Percentiles rank a stretch among this genome's conserved stretches.
These are phyloP conservation scores for Quercus phellos DNA, from an alignment of 331 rosid species.

Conservation along the genomic window DNA sequence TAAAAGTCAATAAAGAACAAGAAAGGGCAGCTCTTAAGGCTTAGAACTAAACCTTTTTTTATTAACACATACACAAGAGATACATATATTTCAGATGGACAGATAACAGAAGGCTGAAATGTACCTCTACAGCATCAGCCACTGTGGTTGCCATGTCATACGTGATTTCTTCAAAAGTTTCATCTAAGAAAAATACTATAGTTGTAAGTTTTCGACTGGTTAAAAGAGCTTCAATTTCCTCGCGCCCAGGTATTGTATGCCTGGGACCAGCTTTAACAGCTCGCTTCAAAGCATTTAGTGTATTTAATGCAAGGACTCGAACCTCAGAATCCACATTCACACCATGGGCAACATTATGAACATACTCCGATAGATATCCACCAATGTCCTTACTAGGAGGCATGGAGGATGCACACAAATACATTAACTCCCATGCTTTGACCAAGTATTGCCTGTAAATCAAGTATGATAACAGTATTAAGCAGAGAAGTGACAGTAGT, in stretches of 20 bases:
- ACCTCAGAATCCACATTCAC: constrained; percentile 63
- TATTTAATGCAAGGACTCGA: constrained; percentile 62
- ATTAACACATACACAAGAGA: constrained; percentile 1
- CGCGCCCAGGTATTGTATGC: constrained; percentile 77
- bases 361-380: constrained; percentile 79
- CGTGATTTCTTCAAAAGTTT: constrained; percentile 90
- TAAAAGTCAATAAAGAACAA: not conserved
- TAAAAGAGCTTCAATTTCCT: constrained; percentile 87
- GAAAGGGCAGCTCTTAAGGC: not conserved
- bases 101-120: constrained; percentile 14
- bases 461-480: constrained; percentile 11
- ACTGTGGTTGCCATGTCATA: constrained; percentile 94
- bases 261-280: constrained; percentile 95
- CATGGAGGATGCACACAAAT: constrained; percentile 84
- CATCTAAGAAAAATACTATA: constrained; percentile 87
- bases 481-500: constrained; percentile 7
- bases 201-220: constrained; percentile 84
- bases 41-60: not conserved
- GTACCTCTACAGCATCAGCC: constrained; percentile 90
- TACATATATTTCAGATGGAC: constrained; percentile 11
- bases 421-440: constrained; percentile 97
- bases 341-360: constrained; percentile 70
- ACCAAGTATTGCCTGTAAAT: constrained; percentile 64
- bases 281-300: constrained; percentile 82
- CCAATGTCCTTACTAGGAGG: constrained; percentile 93